Percentiles rank a stretch among this genome's conserved stretches.
These are phyloP conservation scores for Alternaria sp. DNA, from an alignment of 2,329 filamentous ascomycete genomes.

Conservation along the genomic window DNA sequence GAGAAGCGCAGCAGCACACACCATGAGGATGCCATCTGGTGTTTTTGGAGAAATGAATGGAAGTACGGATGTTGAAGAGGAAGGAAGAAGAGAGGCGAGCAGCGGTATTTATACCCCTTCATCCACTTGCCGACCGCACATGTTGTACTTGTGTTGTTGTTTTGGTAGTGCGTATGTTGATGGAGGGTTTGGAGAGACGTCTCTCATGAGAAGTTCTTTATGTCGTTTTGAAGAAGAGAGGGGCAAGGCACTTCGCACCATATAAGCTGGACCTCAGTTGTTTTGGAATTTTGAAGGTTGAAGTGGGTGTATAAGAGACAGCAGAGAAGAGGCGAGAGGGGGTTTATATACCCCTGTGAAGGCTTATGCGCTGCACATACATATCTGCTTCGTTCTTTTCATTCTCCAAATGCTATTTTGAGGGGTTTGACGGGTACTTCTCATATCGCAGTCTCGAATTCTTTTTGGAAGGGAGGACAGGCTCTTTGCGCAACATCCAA, in stretches of 20 bases:
- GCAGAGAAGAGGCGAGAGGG: not conserved
- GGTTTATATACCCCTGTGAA: not conserved
- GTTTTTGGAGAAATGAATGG: fast-evolving
- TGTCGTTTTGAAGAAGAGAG: too few relatives aligned
- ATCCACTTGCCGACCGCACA: not conserved
- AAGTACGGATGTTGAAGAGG: not conserved
- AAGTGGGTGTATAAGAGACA: not conserved
- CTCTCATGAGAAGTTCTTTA: too few relatives aligned
- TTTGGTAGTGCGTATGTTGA: not conserved
- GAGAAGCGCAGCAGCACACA: not conserved
- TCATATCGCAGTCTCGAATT: not conserved
- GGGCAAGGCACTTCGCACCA: too few relatives aligned
- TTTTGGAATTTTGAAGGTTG: not conserved
- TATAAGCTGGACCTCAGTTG: not conserved
- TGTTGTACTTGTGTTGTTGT: too few relatives aligned
- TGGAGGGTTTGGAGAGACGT: not conserved
- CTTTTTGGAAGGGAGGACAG: not conserved
- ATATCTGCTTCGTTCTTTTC: not conserved
- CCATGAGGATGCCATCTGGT: fast-evolving
- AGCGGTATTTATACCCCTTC: not conserved
- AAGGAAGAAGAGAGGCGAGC: not conserved
- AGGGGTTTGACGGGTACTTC: fast-evolving
- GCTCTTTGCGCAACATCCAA: not conserved
- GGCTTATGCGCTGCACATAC: not conserved
- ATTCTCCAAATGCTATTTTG: not conserved